These are phyloP conservation scores for Wickerhamiella vanderwaltii DNA, from an alignment of 805 yeast species.

Conservation along the genomic window DNA sequence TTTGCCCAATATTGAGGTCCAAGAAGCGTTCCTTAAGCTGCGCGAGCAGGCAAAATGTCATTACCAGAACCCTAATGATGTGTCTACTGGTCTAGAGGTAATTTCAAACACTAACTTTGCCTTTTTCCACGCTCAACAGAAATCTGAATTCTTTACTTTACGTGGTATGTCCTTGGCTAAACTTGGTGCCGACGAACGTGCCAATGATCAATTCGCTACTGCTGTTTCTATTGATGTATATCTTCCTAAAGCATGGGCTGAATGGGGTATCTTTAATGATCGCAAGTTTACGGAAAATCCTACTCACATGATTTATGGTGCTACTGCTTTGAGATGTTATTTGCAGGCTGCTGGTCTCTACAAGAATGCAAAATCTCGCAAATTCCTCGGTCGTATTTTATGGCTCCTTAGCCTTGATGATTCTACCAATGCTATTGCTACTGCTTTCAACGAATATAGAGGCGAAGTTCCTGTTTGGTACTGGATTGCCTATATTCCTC, in stretches of 20 bases:
- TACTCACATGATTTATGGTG: conserved; percentile 68
- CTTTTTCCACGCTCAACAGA: conserved; percentile 92
- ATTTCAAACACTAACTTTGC: conserved; percentile 92
- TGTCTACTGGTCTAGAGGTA: conserved; percentile 91
- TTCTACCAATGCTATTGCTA: conserved; percentile 61
- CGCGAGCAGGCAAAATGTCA: conserved; percentile 98
- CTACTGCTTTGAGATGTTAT: conserved; percentile 90
- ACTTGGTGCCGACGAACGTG: conserved; percentile 81
- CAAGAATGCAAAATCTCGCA: conserved; percentile 83
- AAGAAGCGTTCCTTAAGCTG: conserved; percentile 89
- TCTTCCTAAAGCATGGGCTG: conserved; percentile 98
- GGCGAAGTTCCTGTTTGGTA: conserved; percentile 99
- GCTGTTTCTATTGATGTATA: conserved; percentile 93
- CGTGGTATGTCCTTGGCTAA: conserved; percentile 97
- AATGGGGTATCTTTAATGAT: conserved; percentile 96
- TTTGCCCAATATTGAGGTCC: conserved; percentile 93
- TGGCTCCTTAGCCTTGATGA: conserved; percentile 94
- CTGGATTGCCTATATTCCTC: conserved; percentile 96
- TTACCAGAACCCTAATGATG: conserved; percentile 78
- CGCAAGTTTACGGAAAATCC: conserved; percentile 74
- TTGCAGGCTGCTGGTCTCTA: conserved; percentile 95
- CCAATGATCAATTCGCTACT: conserved; percentile 94
- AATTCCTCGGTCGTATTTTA: conserved; percentile 72
- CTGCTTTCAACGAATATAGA: conserved; percentile 80
- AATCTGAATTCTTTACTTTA: conserved; percentile 93